Base-by-base conservation (phyloP, 116 monocot species). In the Cymodocea nodosa region DNA sequence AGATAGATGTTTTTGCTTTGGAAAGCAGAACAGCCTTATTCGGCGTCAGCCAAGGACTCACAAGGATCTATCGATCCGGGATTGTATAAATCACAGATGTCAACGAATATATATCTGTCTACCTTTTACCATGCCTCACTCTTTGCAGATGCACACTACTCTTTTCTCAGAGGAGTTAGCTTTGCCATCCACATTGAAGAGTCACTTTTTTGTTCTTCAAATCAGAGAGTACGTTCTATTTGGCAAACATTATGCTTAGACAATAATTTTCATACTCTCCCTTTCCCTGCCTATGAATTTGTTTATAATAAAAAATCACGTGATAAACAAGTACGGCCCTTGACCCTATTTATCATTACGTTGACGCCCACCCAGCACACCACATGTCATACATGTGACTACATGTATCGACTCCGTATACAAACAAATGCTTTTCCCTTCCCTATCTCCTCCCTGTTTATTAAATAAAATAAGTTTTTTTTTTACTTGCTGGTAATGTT, bases 341-440 rank as follows among this genome's bases (percentile, higher is more conserved):
- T 4, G 20, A 56, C 4, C 23, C 23, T 56, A 23, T 56, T 22
- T 9, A 23, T 9, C 56, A 56, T 56, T 22, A 56, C 23, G 12
- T 56, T 24, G 39, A 56, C 22, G 23, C 18, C 56, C 56, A 56
- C 15, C 35, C 12, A 60, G 16, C n/a, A 60, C n/a, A 60, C 60
- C 60, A 60, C 35, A 30, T 35, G 60, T 30, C 34, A 35, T 23
- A 60, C 60, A 60, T 60, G 24, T 60, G 60, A 60, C 39, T 39
- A 39, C 39, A 39, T 39, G 39, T 4, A 39, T 39, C 9, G 39
- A 39, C 9, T 39, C 39, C n/a, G 9, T 6, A 39, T 39, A 39
- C 39, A 39, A 39, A 9, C 39, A 39, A 39, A 39, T 39, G 39
- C 39, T 39, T 39, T 4, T 39, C n/a, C n/a, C n/a, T n/a, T n/a